Base-by-base conservation (phyloP, 129 eudicot genomes). In the Flaveria sonorensis region DNA sequence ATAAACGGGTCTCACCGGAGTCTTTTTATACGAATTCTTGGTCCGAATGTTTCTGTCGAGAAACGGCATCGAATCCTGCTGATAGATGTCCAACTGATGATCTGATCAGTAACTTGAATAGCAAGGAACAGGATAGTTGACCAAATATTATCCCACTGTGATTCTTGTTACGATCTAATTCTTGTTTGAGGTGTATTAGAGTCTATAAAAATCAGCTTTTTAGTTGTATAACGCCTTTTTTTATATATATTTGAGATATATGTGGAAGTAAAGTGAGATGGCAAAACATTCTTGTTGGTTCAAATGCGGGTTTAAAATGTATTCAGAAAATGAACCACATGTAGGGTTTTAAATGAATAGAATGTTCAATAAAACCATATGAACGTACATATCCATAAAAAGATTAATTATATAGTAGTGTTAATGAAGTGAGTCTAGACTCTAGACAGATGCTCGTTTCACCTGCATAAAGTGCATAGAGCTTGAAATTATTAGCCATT, bases 1-100 rank as follows among this genome's bases (percentile, higher is more conserved):
- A 91, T 71, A 91, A 85, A 63, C 93, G 99, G 52, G 79, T 91
- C 18, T 39, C 86, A 0, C 99, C 99, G 0, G 99, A 94, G 80
- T 91, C 97, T 2, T 91, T 94, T 81, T 94, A 91, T 71, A 91
- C 99, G 26, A 94, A 94, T 85, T 94, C 99, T 26, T 94, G 99
- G 99, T 94, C 97, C 0, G 99, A 94, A 75, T 94, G 99, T 80
- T 94, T 94, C 84, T 94, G 99, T 76, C 97, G 91, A 73, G 77
- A 75, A 26, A 61, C 82, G 15, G 77, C 97, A 2, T 50, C 53
- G 9, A 86, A 94, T 85, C 94, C 82, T 55, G 96, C 90, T 70
- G 83, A 94, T 86, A 85, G 86, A 80, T 94, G 99, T 56, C 99
- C 97, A 6, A 82, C 85, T 46, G 86, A 86, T 21, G 70, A 79